Conservation (phyloP, 2,329 filamentous ascomycete genomes). For the Hypoxylon rubiginosum region DNA sequence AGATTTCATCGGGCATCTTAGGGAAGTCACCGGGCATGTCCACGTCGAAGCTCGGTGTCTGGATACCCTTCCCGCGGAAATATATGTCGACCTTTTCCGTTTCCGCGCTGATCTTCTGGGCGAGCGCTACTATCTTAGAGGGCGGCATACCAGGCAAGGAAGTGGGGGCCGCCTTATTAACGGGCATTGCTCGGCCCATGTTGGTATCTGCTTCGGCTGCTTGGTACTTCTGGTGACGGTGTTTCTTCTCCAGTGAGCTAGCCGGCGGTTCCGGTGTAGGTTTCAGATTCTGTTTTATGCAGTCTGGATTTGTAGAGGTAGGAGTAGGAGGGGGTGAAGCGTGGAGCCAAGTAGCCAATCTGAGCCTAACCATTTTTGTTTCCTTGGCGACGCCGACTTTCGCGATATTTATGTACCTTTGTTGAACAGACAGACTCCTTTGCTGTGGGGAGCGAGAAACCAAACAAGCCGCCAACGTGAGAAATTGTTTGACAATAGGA, state of each 20-base stretch:
- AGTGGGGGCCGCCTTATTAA: conserved; percentile 5
- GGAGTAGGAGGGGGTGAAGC: conserved; percentile 25
- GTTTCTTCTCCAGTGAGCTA: conserved; percentile 24
- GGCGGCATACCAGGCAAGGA: conserved; percentile 37
- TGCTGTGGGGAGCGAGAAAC: conserved; percentile 5
- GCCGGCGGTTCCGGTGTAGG: conserved; percentile 19
- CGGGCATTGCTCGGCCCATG: conserved; percentile 4
- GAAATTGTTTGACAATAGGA: conserved; percentile 9
- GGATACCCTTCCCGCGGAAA: conserved; percentile 58
- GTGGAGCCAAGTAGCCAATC: conserved; percentile 39
- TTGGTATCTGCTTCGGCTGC: conserved; percentile 17
- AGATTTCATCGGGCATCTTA: conserved; percentile 60
- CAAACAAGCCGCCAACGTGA: conserved; percentile 26
- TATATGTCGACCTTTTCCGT: conserved; percentile 65
- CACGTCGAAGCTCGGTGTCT: conserved; percentile 61
- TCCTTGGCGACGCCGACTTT: background rate
- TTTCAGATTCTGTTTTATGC: conserved; percentile 21
- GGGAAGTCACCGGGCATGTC: conserved; percentile 62
- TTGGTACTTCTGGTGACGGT: conserved; percentile 22
- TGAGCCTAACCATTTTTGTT: conserved; percentile 35
- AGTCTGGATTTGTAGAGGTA: conserved; percentile 22
- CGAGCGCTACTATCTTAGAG: conserved; percentile 61
- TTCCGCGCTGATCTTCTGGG: conserved; percentile 62
- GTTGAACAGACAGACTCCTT: background rate
- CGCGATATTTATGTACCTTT: conserved; percentile 11